Percentiles rank a stretch among this genome's conserved stretches.
Conservation (phyloP, 768 basidiomycete species). For the Termitomyces sp. region DNA sequence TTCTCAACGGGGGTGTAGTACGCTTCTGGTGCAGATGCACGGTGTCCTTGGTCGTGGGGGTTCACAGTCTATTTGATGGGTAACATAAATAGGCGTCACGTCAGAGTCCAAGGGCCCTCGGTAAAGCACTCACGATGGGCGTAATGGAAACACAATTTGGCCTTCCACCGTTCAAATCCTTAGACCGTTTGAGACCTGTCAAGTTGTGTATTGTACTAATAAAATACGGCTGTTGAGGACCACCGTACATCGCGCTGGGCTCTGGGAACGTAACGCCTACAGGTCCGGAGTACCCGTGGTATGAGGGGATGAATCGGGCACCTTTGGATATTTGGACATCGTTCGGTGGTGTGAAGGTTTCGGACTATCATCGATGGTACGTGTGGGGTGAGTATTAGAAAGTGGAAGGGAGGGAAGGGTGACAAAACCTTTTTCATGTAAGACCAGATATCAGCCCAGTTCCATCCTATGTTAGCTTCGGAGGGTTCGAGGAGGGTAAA, state of each 20-base stretch:
- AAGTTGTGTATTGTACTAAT: conserved; percentile 40
- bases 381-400: background rate
- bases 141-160: conserved; percentile 55
- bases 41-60: conserved; percentile 45
- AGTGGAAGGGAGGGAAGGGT: background rate
- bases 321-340: conserved; percentile 40
- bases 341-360: conserved; percentile 45
- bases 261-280: conserved; percentile 51
- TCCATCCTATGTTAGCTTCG: conserved; percentile 42
- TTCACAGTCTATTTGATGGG: conserved; percentile 31
- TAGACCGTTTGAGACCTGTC: conserved; percentile 42
- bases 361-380: conserved; percentile 26
- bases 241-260: conserved; percentile 44
- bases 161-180: conserved; percentile 52
- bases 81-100: background rate
- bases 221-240: conserved; percentile 50
- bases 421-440: conserved; percentile 45
- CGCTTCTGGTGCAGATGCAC: conserved; percentile 51
- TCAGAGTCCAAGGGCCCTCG: conserved; percentile 5
- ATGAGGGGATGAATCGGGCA: conserved; percentile 40
- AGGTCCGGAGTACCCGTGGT: conserved; percentile 51
- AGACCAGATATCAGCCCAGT: conserved; percentile 38
- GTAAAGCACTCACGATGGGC: conserved; percentile 33
- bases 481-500: conserved; percentile 31
- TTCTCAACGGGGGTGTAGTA: conserved; percentile 53